Percentiles rank a stretch among this genome's conserved stretches.
phyloP scores from a whole-genome alignment of 148 eudicot genomes.

The Amaranthus hypochondriacus region DNA sequence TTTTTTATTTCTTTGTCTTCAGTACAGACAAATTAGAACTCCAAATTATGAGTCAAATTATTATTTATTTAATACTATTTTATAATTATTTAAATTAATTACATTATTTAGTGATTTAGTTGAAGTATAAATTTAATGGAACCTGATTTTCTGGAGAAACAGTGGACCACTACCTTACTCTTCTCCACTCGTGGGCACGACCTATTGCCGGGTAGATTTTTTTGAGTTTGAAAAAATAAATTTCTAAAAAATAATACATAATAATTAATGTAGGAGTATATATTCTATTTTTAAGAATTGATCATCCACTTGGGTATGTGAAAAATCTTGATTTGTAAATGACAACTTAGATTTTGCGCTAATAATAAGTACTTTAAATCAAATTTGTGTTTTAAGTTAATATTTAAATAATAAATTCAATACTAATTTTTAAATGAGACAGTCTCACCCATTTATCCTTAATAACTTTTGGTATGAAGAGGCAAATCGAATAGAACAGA shows the following conservation, averaged over 20 bases:
- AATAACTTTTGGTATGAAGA: no score
- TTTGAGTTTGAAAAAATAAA: slow-evolving; percentile 1
- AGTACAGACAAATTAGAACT: slow-evolving; percentile 17
- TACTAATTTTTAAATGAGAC: no score
- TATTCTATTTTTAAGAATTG: no score
- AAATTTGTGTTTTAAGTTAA: no score
- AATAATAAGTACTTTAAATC: no score
- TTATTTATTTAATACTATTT: neutral
- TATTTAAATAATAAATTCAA: no score
- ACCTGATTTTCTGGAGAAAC: slow-evolving; percentile 19
- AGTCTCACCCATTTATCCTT: no score
- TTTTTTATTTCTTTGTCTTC: slow-evolving; percentile 16
- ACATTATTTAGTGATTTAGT: slow-evolving; percentile 2
- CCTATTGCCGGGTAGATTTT: slow-evolving; percentile 26
- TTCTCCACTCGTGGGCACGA: slow-evolving; percentile 40
- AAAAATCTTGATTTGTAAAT: no score
- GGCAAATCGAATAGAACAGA: no score
- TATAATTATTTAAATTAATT: neutral
- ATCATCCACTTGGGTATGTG: no score
- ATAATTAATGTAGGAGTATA: no score
- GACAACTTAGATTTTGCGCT: no score
- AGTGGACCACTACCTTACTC: slow-evolving; percentile 13
- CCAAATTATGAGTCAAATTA: slow-evolving; percentile 11
- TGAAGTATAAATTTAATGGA: slow-evolving; percentile 1
- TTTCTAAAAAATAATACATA: neutral